Base-by-base conservation (phyloP, 2,329 filamentous ascomycete genomes). In the Ophiosphaerella herpotricha region DNA sequence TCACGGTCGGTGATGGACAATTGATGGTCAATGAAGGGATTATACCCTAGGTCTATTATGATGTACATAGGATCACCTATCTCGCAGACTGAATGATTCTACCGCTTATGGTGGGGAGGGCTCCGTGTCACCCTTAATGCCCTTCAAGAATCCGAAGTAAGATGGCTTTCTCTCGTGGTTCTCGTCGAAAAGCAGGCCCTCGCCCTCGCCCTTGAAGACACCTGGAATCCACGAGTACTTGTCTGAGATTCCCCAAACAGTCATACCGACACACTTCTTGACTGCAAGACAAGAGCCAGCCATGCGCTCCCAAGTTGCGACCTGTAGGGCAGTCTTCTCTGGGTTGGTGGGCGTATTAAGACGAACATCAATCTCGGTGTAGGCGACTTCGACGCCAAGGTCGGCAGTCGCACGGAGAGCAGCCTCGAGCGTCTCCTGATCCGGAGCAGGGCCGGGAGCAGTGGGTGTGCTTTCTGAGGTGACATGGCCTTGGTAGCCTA, bases 361-460 rank as follows among this genome's bases (percentile, higher is more conserved):
- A 53, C 83, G 77, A 57, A 86, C 80, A 61, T 87, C 85, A 12
- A 86, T 72, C 74, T 87, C 84, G 2, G 84, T 86, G 70, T 83
- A 81, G 4, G 80, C 82, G 16, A 86, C 80, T 52, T 87, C 82
- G 14, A 84, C 75, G 16, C 77, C 78, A 4, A 82, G 75, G 4
- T 77, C 74, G 1, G 78, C 75, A 67, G 83, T 85, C 21, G 78
- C 74, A 41, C 74, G 62, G 45, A 86, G 78, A 18, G 78, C 78
- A 1, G 75, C 72, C 24, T 74, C 75, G 39, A 83, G 76, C 6
- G 73, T 70, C 33, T 71, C 71, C 49, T 77, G 73, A 40, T 69
- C 72, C 1, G 83, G 79, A 2, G 79, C 78, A 12, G 69, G 60
- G 6, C 55, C 57, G 7, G 55, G 52, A n/a, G 61, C 55, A 9